phyloP scores from a whole-genome alignment of 768 basidiomycete species.

The Pluteus cervinus region DNA sequence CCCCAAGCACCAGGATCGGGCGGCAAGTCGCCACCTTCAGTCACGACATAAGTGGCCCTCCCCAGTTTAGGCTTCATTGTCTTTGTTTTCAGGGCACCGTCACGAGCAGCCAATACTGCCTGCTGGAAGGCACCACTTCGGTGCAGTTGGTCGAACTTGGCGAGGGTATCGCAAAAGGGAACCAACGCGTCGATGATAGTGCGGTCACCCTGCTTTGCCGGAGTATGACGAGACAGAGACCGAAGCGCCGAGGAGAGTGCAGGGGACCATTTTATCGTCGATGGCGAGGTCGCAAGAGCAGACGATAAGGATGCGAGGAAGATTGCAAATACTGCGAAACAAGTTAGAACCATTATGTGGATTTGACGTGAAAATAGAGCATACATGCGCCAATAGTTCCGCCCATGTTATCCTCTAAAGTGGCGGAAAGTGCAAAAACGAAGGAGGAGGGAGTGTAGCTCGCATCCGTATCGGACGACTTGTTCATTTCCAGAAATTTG shows the following conservation, averaged over 20 bases:
- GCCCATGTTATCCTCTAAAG: conserved; percentile 47
- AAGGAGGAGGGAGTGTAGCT: conserved; percentile 17
- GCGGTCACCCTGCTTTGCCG: conserved; percentile 48
- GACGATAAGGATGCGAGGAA: conserved; percentile 33
- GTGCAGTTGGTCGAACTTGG: conserved; percentile 14
- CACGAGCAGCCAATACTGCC: conserved; percentile 30
- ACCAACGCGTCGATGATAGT: conserved; percentile 50
- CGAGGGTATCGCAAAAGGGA: conserved; percentile 36
- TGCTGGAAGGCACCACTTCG: no score
- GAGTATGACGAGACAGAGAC: conserved; percentile 35
- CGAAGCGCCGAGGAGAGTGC: conserved; percentile 18
- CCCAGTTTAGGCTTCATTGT: conserved; percentile 42
- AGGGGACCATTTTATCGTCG: neutral
- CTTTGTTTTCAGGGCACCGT: conserved; percentile 42
- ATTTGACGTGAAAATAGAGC: conserved; percentile 12
- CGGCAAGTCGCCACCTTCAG: conserved; percentile 20
- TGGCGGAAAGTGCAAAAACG: conserved; percentile 27
- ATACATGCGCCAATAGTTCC: conserved; percentile 48
- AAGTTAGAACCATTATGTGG: neutral
- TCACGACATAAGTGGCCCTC: conserved; percentile 42
- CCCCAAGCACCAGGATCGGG: conserved; percentile 58
- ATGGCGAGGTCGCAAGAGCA: conserved; percentile 8
- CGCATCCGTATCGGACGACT: conserved; percentile 10
- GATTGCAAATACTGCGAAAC: conserved; percentile 33
- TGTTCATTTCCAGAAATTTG: conserved; percentile 20